Conservation (phyloP, 2,329 filamentous ascomycete species). For the Lomentospora prolificans region DNA sequence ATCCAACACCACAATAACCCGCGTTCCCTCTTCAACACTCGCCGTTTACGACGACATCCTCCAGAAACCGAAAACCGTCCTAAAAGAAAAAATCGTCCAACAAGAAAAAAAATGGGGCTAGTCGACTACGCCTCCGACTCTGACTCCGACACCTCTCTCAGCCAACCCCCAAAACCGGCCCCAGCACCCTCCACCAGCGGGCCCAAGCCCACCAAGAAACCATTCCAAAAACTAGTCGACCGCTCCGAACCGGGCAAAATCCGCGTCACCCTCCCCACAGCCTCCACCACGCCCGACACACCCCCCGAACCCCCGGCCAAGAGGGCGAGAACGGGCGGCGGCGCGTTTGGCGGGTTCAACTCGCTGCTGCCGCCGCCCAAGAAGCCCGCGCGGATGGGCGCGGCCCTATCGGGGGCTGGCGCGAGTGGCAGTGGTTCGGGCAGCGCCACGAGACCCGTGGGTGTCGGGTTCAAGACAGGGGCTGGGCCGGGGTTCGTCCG, state of each 20-base stretch:
- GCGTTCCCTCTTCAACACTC: background rate
- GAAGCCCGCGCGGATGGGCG: constrained; percentile 27
- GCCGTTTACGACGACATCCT: background rate
- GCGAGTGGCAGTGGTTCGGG: constrained; percentile 9
- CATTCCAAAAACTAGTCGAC: constrained; percentile 73
- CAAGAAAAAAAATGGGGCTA: constrained; percentile 51
- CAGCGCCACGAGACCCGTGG: constrained; percentile 21
- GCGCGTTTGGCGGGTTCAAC: constrained; percentile 72
- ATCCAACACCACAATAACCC: background rate
- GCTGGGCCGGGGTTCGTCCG: constrained; percentile 73
- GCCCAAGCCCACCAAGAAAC: constrained; percentile 46
- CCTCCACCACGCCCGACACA: constrained; percentile 29
- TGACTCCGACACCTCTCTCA: constrained; percentile 31
- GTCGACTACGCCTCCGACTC: constrained; percentile 68
- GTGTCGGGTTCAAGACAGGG: constrained; percentile 69
- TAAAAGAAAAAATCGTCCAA: background rate
- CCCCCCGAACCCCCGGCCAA: constrained; percentile 50
- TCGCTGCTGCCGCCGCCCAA: constrained; percentile 82
- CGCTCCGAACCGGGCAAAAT: constrained; percentile 58
- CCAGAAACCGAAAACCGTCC: background rate
- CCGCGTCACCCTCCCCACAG: constrained; percentile 62
- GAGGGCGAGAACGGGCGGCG: constrained; percentile 49
- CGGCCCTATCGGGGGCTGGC: constrained; percentile 11
- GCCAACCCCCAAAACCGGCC: constrained; percentile 20
- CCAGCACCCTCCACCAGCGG: no score